Conservation (phyloP, 768 basidiomycete species). For the Lentinula detonsa region DNA sequence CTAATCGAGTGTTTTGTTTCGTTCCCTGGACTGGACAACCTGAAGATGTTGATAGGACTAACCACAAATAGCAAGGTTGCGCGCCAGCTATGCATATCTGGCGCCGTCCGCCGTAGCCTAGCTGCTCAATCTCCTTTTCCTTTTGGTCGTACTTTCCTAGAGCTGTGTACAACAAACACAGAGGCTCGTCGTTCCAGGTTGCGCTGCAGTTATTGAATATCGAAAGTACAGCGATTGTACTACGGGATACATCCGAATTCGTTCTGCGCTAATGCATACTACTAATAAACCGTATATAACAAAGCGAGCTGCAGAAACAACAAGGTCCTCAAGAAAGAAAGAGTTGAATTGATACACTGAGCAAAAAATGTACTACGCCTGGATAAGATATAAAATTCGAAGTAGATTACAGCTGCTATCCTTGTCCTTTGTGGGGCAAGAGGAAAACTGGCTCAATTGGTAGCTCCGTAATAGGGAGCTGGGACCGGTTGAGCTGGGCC, state of each 20-base stretch:
- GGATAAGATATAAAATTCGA: too few relatives aligned
- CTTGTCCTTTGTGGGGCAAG: not conserved
- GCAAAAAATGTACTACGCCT: too few relatives aligned
- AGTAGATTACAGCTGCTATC: too few relatives aligned
- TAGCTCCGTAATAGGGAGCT: constrained; percentile 4
- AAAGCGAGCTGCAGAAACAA: too few relatives aligned
- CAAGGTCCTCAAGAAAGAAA: too few relatives aligned
- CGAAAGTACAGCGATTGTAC: not conserved
- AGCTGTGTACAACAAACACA: constrained; percentile 46
- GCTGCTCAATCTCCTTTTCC: constrained; percentile 35
- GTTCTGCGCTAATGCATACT: too few relatives aligned
- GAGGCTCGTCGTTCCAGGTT: constrained; percentile 35
- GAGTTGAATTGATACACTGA: too few relatives aligned
- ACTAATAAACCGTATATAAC: too few relatives aligned
- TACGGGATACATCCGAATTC: too few relatives aligned
- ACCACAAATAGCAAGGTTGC: constrained; percentile 26
- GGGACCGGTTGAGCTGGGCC: not conserved
- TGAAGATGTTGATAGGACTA: constrained; percentile 22
- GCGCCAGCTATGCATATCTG: constrained; percentile 47
- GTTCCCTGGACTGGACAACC: constrained; percentile 18
- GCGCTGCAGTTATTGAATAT: constrained; percentile 20
- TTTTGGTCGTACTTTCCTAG: constrained; percentile 44
- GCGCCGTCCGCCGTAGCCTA: constrained; percentile 15
- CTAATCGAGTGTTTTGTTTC: constrained; percentile 35
- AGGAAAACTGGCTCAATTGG: not conserved